phyloP scores from a whole-genome alignment of 202 grass and related monocot genomes.

The Saccharum hybrid region DNA sequence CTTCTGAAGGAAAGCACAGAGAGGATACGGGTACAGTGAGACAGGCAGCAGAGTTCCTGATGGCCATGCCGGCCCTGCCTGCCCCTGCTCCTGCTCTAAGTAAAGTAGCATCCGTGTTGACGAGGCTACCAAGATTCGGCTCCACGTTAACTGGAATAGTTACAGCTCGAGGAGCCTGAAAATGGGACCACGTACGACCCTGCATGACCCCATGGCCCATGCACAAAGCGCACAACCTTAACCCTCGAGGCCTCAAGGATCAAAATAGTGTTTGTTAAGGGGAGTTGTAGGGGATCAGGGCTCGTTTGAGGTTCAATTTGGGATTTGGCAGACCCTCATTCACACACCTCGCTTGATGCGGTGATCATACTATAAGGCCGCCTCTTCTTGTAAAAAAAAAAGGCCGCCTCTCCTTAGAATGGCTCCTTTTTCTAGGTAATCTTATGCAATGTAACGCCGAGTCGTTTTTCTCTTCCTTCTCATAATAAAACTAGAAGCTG shows the following conservation, averaged over 20 bases:
- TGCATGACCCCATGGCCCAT: background rate
- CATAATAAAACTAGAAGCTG: no score
- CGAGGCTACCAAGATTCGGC: background rate
- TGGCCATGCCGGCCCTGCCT: background rate
- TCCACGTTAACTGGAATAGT: background rate
- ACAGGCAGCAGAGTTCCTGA: slow-evolving; percentile 2
- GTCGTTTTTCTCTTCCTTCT: no score
- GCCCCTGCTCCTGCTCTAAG: background rate
- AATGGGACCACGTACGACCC: background rate
- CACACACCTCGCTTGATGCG: no score
- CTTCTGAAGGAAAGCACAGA: background rate
- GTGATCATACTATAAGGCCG: no score
- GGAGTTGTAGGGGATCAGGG: background rate
- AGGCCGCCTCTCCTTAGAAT: no score
- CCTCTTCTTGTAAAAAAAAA: no score
- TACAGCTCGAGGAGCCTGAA: background rate
- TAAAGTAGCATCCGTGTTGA: background rate
- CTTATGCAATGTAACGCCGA: no score
- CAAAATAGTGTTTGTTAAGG: background rate
- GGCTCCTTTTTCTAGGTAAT: no score
- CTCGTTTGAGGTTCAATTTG: no score
- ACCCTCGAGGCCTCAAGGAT: background rate
- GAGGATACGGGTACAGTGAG: background rate
- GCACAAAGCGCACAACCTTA: no score
- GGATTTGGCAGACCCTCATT: no score